Evolutionary conservation across 257 asterid genomes (phyloP).

Genomic region (Solanum bulbocastanum): DNA sequence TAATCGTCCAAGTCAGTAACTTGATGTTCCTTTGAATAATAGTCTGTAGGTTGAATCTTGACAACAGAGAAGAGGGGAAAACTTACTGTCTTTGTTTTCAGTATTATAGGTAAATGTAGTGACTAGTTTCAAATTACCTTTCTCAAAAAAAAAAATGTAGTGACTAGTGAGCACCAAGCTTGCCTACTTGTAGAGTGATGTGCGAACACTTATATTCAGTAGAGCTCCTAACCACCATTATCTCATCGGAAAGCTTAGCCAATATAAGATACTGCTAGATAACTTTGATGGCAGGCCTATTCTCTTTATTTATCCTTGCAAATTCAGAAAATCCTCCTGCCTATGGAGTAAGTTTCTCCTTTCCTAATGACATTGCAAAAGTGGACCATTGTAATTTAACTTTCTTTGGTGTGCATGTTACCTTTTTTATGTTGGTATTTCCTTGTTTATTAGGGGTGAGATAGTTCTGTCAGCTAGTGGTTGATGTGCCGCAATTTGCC

Average conservation of each 20-base stretch:
- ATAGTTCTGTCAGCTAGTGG: neutral
- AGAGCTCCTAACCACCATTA: neutral
- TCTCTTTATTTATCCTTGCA: neutral
- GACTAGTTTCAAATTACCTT: neutral
- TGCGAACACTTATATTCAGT: neutral
- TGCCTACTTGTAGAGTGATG: neutral
- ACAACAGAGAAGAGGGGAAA: neutral
- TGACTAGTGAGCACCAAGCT: neutral
- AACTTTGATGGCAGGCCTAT: neutral
- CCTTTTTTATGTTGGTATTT: neutral
- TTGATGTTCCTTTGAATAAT: neutral
- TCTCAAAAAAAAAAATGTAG: neutral
- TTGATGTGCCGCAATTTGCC: neutral
- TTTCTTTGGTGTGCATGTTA: neutral
- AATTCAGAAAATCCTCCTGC: neutral
- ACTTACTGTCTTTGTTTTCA: neutral
- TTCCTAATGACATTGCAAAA: neutral
- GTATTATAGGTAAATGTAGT: neutral
- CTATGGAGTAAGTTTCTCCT: neutral
- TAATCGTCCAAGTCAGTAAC: neutral
- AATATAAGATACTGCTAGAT: neutral
- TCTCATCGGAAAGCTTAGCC: neutral
- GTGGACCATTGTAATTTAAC: neutral
- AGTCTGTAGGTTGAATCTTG: neutral
- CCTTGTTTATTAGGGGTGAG: neutral